Evolutionary conservation across 148 eudicot species (phyloP), one percentile per base, ranked within the genome.

Genomic region (Polygonum maritimum): DNA sequence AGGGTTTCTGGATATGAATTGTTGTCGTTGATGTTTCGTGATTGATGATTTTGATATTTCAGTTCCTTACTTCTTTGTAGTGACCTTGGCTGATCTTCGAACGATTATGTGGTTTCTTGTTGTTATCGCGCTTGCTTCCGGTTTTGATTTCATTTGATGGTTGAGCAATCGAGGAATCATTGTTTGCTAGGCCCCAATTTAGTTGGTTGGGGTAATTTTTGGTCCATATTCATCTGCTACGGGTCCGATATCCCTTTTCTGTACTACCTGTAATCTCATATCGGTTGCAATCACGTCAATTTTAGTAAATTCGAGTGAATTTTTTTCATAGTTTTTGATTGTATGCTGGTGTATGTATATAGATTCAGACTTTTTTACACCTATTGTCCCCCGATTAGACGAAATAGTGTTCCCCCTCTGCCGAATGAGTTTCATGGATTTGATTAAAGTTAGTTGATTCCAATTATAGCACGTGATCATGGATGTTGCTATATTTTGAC

Each of bases 391-490:
- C 7, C 31, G 69, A 60, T 60, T 63, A 33, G 3, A 63, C 4
- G 71, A 13, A 35, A 35, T 14, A 22, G 38, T 60, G 13, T 26
- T 60, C 67, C 9, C 67, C 67, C 35, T 60, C 35, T 60, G 14
- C 67, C 67, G 26, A 21, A 67, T 16, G 44, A 36, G 21, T 67
- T 67, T 26, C 21, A 16, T 36, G 71, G 44, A 36, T 67, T 44
- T 67, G 21, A 67, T 67, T 21, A 67, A 67, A 35, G 54, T 36
- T 49, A 21, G 40, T 15, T 75, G 16, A n/a, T 48, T 48, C 19
- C n/a, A 48, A 11, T 52, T 76, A 16, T 67, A 49, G 79, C 35
- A 74, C 60, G 19, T 71, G 35, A 78, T n/a, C 26, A 54, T 54
- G 60, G 60, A 54, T 78, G 71, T 44, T 47, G 13, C 71, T 40